Evolutionary conservation across 139 green algal genomes (phyloP).

Genomic region (Zygnema cylindricum): DNA sequence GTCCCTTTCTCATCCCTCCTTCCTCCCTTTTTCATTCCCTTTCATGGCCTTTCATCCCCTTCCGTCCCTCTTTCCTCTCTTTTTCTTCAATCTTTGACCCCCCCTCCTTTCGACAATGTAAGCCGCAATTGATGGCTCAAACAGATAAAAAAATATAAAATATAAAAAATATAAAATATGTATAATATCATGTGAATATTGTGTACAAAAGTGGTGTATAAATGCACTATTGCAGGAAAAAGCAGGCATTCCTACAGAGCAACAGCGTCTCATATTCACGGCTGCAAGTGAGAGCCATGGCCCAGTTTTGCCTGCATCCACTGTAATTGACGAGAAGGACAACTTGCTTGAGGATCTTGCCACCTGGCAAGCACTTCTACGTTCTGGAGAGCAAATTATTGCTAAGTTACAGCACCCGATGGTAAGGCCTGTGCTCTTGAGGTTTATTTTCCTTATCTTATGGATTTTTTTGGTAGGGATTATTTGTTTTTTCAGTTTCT

Average conservation of each 20-base stretch:
- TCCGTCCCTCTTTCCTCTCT: not conserved
- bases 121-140: too few species aligned
- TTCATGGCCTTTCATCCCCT: not conserved
- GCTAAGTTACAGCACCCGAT: constrained; percentile 13
- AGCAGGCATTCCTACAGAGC: constrained; percentile 19
- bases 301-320: not conserved
- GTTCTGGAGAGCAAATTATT: constrained; percentile 5
- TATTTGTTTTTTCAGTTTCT: too few species aligned
- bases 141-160: too few species aligned
- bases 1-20: not conserved
- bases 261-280: not conserved
- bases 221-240: constrained; percentile 29
- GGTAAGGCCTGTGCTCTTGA: constrained; percentile 11
- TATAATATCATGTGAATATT: too few species aligned
- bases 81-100: too few species aligned
- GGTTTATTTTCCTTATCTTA: too few species aligned
- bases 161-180: too few species aligned
- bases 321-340: not conserved
- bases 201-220: too few species aligned
- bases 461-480: too few species aligned
- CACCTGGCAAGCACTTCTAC: constrained; percentile 1
- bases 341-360: constrained; percentile 5
- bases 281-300: not conserved
- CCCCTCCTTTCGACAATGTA: too few species aligned
- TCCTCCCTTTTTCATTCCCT: not conserved